These are phyloP conservation scores for Coemansia sp. DNA, from an alignment of 192 early-diverging fungal species.

Conservation along the genomic window DNA sequence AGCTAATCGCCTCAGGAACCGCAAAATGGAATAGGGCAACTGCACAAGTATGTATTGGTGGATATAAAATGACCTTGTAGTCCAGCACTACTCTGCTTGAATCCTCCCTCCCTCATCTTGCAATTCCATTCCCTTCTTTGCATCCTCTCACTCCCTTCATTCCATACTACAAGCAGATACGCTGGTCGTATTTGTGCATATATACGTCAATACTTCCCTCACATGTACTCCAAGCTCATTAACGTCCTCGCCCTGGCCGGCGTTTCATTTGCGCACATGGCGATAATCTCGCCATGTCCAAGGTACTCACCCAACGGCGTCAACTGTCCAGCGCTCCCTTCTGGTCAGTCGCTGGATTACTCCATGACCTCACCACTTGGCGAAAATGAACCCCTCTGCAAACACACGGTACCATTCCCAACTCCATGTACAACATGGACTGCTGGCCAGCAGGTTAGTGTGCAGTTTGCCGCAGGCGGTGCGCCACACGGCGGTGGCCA, in stretches of 20 bases:
- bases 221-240: neutral
- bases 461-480: slow-evolving; percentile 24
- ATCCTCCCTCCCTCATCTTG: too few relatives aligned
- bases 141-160: too few relatives aligned
- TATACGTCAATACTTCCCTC: neutral
- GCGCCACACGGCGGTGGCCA: slow-evolving; percentile 53
- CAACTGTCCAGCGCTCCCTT: slow-evolving; percentile 47
- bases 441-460: slow-evolving; percentile 29
- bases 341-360: slow-evolving; percentile 40
- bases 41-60: too few relatives aligned
- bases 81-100: too few relatives aligned
- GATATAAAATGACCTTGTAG: too few relatives aligned
- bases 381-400: slow-evolving; percentile 19
- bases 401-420: slow-evolving; percentile 32
- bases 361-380: slow-evolving; percentile 18
- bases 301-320: slow-evolving; percentile 26
- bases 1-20: too few relatives aligned
- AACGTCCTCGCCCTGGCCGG: neutral
- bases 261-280: slow-evolving; percentile 29
- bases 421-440: slow-evolving; percentile 35
- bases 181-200: slow-evolving; percentile 7
- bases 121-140: too few relatives aligned
- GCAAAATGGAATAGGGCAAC: too few relatives aligned
- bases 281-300: slow-evolving; percentile 29
- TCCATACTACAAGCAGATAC: too few relatives aligned